A percentile compares a stretch with the other conserved stretches of the same genome.
Conservation (phyloP, 176 grass and related monocot genomes). For the Phoenix dactylifera region DNA sequence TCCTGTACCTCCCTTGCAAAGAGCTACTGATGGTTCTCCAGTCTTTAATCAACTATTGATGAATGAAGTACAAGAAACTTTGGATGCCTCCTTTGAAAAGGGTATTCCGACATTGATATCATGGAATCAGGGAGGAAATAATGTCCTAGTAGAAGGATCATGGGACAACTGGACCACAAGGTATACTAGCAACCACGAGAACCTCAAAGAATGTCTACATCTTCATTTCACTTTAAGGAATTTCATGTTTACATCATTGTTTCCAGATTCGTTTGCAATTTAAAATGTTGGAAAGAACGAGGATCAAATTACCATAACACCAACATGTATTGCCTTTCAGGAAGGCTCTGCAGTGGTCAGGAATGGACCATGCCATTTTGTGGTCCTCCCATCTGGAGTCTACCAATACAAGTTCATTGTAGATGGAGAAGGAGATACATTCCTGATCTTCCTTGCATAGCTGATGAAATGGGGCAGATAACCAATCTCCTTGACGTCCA, state of each 20-base stretch:
- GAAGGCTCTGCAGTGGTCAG: conserved; percentile 75
- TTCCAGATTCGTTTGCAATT: background rate
- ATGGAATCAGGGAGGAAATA: conserved; percentile 84
- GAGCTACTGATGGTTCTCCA: conserved; percentile 55
- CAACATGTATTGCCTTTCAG: conserved; percentile 40
- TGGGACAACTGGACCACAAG: conserved; percentile 99
- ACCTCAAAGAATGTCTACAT: background rate
- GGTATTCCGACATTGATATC: conserved; percentile 82
- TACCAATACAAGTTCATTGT: too few species aligned
- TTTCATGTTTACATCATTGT: conserved; percentile 9
- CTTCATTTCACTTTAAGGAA: background rate
- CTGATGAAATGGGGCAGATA: conserved; percentile 54
- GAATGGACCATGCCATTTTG: conserved; percentile 10
- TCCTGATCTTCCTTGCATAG: background rate
- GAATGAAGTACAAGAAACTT: conserved; percentile 50
- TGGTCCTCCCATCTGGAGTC: too few species aligned
- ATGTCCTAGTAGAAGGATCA: conserved; percentile 87
- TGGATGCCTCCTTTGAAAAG: conserved; percentile 57
- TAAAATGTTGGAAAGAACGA: conserved; percentile 1
- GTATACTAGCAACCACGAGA: conserved; percentile 16
- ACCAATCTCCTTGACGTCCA: conserved; percentile 95
- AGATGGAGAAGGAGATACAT: too few species aligned
- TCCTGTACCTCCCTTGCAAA: conserved; percentile 84
- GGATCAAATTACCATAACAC: background rate
- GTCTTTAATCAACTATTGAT: conserved; percentile 69